phyloP scores from a whole-genome alignment of 371 early-diverging fungal species.

The Circinella minor region DNA sequence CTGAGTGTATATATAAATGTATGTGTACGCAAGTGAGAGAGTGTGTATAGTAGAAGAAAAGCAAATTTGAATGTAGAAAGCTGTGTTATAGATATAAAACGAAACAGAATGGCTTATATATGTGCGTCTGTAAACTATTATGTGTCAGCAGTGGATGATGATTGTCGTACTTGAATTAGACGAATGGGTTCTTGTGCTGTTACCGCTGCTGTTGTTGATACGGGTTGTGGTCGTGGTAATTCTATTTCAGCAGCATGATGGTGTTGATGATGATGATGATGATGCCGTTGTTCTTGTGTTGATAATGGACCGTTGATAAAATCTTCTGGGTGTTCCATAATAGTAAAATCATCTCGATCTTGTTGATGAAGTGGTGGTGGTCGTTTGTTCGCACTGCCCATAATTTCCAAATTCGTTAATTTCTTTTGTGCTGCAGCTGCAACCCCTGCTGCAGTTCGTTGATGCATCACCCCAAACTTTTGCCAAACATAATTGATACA shows the following conservation, averaged over 20 bases:
- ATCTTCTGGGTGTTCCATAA: conserved; percentile 4
- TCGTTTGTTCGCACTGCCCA: conserved; percentile 33
- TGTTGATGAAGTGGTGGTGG: conserved; percentile 8
- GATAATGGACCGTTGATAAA: too few relatives aligned
- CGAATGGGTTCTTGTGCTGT: background rate
- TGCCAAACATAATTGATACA: conserved; percentile 79
- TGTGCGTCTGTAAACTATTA: too few relatives aligned
- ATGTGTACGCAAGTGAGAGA: too few relatives aligned
- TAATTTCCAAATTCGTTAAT: conserved; percentile 39
- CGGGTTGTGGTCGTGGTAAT: background rate
- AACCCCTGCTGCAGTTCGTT: conserved; percentile 49
- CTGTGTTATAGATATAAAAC: too few relatives aligned
- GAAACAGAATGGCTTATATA: too few relatives aligned
- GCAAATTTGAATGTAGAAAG: too few relatives aligned
- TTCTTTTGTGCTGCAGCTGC: conserved; percentile 52
- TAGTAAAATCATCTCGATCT: conserved; percentile 7
- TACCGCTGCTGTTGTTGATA: background rate
- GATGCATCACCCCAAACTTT: conserved; percentile 59
- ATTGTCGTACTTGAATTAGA: background rate
- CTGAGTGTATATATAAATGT: too few relatives aligned
- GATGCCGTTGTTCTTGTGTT: too few relatives aligned
- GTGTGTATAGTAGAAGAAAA: too few relatives aligned
- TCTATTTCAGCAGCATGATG: too few relatives aligned
- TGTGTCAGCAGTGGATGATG: background rate
- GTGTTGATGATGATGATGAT: too few relatives aligned